A percentile compares a stretch with the other conserved stretches of the same genome.
Conservation (phyloP, 1,284 basidiomycete genomes). For the Sporisorium exsertum region DNA sequence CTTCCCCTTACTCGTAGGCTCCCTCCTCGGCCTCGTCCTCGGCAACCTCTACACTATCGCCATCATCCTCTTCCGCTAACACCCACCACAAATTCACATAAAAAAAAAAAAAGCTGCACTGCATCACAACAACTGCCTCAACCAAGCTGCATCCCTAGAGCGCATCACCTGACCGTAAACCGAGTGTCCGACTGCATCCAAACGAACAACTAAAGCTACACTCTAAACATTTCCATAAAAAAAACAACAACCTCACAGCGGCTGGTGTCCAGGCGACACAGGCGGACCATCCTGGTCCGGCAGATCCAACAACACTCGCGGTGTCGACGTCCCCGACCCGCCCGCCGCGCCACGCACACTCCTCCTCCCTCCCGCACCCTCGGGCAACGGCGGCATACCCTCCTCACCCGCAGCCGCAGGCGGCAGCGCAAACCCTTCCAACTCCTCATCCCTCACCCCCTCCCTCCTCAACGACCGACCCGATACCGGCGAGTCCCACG, state of each 20-base stretch:
- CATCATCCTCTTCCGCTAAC: conserved; percentile 24
- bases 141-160: too few relatives aligned
- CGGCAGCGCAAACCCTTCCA: conserved; percentile 15
- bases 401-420: conserved; percentile 7
- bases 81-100: neutral
- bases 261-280: conserved; percentile 20
- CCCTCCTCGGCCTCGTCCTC: neutral
- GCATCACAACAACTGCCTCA: too few relatives aligned
- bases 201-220: too few relatives aligned
- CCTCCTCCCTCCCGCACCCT: neutral
- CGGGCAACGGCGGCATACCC: neutral
- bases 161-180: too few relatives aligned
- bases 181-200: too few relatives aligned
- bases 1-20: conserved; percentile 28
- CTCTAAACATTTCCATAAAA: too few relatives aligned
- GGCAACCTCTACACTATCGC: conserved; percentile 18
- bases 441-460: conserved; percentile 11
- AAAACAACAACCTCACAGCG: neutral
- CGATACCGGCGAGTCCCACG: neutral
- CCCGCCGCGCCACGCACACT: neutral
- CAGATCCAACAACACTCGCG: conserved; percentile 25
- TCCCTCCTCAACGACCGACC: conserved; percentile 9
- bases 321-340: conserved; percentile 10
- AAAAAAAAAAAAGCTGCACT: too few relatives aligned
- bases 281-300: conserved; percentile 20